Percentiles rank a stretch among this genome's conserved stretches.
Conservation (phyloP, 805 yeast genomes). For the Metschnikowia lunata region DNA sequence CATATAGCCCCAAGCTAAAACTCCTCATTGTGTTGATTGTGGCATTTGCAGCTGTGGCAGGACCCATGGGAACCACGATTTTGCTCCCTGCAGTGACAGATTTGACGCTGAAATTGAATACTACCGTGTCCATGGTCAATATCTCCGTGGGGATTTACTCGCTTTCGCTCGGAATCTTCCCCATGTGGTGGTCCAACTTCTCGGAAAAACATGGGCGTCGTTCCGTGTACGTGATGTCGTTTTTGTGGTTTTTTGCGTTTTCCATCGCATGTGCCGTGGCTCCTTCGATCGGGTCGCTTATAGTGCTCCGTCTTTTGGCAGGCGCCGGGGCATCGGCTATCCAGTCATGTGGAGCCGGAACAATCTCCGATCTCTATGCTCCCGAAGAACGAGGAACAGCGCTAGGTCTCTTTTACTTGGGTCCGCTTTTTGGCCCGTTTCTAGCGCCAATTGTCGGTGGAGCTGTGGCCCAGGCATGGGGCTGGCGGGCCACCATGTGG, state of each 20-base stretch:
- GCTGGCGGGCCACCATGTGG: conserved; percentile 91
- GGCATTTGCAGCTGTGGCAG: conserved; percentile 71
- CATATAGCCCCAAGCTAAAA: conserved; percentile 50
- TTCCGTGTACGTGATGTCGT: conserved; percentile 66
- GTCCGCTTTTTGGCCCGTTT: conserved; percentile 78
- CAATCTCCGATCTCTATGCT: conserved; percentile 67
- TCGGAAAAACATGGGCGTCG: conserved; percentile 76
- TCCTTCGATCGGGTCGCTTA: conserved; percentile 55
- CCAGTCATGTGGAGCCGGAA: conserved; percentile 90
- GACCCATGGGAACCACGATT: conserved; percentile 88
- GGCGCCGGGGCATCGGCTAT: conserved; percentile 76
- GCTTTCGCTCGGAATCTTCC: conserved; percentile 70
- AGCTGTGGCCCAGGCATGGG: conserved; percentile 62
- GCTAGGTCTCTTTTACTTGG: conserved; percentile 75
- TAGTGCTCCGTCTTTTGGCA: conserved; percentile 69
- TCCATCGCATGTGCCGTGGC: conserved; percentile 69
- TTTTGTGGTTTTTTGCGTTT: conserved; percentile 57
- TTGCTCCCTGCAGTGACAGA: conserved; percentile 72
- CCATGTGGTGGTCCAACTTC: conserved; percentile 85
- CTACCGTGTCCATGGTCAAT: conserved; percentile 60
- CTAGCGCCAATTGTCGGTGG: conserved; percentile 79
- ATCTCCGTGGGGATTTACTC: conserved; percentile 78
- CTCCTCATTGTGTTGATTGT: conserved; percentile 55
- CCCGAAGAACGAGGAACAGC: conserved; percentile 71
- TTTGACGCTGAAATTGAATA: conserved; percentile 49